Evolutionary conservation across 805 yeast species (phyloP).

Genomic region (Candida tammaniensis): DNA sequence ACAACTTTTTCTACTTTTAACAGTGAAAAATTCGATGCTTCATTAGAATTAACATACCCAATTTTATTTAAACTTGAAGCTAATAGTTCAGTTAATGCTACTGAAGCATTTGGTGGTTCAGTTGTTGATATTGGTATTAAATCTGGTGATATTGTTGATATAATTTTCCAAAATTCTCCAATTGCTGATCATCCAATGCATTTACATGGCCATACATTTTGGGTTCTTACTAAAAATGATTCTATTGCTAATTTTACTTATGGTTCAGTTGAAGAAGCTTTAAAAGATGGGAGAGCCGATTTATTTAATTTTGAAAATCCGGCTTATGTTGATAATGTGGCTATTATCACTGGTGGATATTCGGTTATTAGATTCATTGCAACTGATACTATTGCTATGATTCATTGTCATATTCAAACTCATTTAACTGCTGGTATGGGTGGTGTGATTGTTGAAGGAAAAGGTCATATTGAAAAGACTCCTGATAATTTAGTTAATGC

Average conservation of each 20-base stretch:
- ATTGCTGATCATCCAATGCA: conserved; percentile 33
- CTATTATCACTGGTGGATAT: conserved; percentile 31
- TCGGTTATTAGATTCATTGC: conserved; percentile 29
- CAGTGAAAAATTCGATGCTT: conserved; percentile 22
- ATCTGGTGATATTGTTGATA: conserved; percentile 29
- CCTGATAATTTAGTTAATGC: conserved; percentile 1
- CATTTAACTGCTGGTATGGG: conserved; percentile 32
- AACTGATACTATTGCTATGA: conserved; percentile 31
- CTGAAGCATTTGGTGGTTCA: conserved; percentile 11
- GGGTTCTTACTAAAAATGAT: conserved; percentile 23
- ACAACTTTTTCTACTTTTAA: conserved; percentile 25
- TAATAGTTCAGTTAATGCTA: conserved; percentile 7
- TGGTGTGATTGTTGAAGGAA: conserved; percentile 12
- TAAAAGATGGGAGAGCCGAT: conserved; percentile 14
- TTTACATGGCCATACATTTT: conserved; percentile 33
- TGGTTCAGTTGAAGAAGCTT: conserved; percentile 23
- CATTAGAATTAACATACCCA: conserved; percentile 18
- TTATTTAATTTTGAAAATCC: conserved; percentile 18
- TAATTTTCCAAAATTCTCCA: conserved; percentile 26
- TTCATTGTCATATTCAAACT: conserved; percentile 35
- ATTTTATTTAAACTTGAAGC: conserved; percentile 5
- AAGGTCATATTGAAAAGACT: conserved; percentile 1
- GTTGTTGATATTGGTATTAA: conserved; percentile 16
- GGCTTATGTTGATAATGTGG: conserved; percentile 24
- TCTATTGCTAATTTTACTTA: conserved; percentile 20